Base-by-base conservation (phyloP, 495 filamentous ascomycete species). In the Aspergillus kassunensis region DNA sequence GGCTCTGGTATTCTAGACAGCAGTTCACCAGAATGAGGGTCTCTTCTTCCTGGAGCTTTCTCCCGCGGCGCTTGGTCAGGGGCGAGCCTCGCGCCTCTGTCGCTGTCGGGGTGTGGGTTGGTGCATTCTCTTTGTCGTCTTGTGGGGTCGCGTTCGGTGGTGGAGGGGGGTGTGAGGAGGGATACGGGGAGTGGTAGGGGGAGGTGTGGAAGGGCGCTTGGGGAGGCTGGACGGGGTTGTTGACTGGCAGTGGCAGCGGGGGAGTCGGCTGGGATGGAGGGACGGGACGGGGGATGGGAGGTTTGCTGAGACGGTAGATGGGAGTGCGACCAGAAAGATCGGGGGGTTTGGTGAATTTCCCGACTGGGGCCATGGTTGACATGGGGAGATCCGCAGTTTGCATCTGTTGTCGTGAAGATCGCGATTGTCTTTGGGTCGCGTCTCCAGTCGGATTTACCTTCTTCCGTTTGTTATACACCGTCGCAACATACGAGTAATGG, bases 301-400 rank as follows among this genome's bases (percentile, higher is more conserved):
- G 42, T 25, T 48, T 48, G 25, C 18, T 49, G 35, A 48, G 52
- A 21, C 52, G 45, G 30, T 54, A 54, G 37, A 54, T 54, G 6
- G 52, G 52, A 3, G 52, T 54, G 27, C 52, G 52, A 15, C 52
- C 52, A 18, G 52, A 54, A 27, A 54, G 44, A 44, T 54, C 52
- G 33, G 39, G 39, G 18, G 44, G 27, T 29, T 33, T 40, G 23
- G 42, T 44, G 33, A 46, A 45, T 11, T 23, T 53, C n/a, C n/a
- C n/a, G 41, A 53, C 34, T 2, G 42, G 51, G 18, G 51, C 51
- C 51, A 53, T 53, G n/a, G 20, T 16, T 13, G 16, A 13, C 12
- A 24, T 13, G 19, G 13, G 36, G 41, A n/a, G 23, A 30, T 44
- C 41, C 41, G 23, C 25, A 16, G 41, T 7, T n/a, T n/a, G n/a